Evolutionary conservation across 148 eudicot species (phyloP).

Genomic region (Euryodendron excelsum): DNA sequence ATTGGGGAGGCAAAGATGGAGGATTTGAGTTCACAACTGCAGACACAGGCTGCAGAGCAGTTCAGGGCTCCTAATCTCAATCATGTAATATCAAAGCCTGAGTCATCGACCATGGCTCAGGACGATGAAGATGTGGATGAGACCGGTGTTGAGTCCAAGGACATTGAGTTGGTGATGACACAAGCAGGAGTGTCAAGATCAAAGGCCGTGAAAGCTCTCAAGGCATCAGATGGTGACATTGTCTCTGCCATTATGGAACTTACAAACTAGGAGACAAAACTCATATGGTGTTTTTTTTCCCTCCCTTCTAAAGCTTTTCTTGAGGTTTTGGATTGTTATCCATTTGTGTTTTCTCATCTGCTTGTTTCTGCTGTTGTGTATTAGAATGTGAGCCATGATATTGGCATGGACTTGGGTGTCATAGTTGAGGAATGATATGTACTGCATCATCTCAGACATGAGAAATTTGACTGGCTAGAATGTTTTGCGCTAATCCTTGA

Average conservation of each 20-base stretch:
- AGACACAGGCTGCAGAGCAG: conserved; percentile 90
- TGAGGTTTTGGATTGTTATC: too few relatives aligned
- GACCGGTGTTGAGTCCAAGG: conserved; percentile 76
- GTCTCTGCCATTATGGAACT: conserved; percentile 90
- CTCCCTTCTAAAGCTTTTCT: too few relatives aligned
- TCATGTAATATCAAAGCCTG: conserved; percentile 57
- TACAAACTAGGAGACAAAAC: conserved; percentile 41
- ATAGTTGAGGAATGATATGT: too few relatives aligned
- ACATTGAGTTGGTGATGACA: conserved; percentile 82
- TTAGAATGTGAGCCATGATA: too few relatives aligned
- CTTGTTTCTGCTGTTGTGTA: too few relatives aligned
- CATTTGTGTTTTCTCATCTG: too few relatives aligned
- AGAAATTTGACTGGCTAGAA: too few relatives aligned
- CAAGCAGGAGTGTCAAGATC: conserved; percentile 75
- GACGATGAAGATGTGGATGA: conserved; percentile 81
- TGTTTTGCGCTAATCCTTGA: too few relatives aligned
- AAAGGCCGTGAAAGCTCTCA: conserved; percentile 76
- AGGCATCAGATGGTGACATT: conserved; percentile 72
- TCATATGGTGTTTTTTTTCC: too few relatives aligned
- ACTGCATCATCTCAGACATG: too few relatives aligned
- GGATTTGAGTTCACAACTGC: conserved; percentile 87
- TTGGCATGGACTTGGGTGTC: too few relatives aligned
- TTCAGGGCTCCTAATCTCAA: conserved; percentile 77
- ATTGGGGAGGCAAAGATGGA: conserved; percentile 96
- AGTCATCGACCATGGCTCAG: conserved; percentile 53